A percentile compares a stretch with the other conserved stretches of the same genome.
These are phyloP conservation scores for Mariannaea elegans DNA, from an alignment of 2,329 filamentous ascomycete genomes.

Conservation along the genomic window DNA sequence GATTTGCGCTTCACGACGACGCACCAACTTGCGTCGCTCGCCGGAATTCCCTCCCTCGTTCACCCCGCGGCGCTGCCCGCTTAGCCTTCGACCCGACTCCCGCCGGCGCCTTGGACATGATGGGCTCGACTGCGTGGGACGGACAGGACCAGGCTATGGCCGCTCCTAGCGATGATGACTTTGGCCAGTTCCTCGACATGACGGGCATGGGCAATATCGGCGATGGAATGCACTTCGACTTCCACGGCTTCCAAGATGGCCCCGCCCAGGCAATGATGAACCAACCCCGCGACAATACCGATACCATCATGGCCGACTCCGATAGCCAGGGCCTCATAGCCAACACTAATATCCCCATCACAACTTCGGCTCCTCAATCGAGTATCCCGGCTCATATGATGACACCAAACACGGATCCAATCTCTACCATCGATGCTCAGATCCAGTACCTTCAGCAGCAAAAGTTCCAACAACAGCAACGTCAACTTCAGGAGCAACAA, in stretches of 20 bases:
- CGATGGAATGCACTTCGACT: constrained; percentile 68
- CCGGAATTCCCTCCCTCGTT: constrained; percentile 24
- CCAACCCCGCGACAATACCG: constrained; percentile 42
- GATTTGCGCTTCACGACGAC: constrained; percentile 9
- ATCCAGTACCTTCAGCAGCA: constrained; percentile 73
- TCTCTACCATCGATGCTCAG: constrained; percentile 70
- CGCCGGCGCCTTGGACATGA: constrained; percentile 49
- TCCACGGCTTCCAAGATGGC: constrained; percentile 61
- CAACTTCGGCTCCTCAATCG: constrained; percentile 54
- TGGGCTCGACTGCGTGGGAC: constrained; percentile 65
- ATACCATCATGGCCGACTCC: constrained; percentile 48
- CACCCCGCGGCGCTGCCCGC: constrained; percentile 18
- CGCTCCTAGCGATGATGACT: constrained; percentile 64
- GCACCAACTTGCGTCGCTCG: constrained; percentile 19
- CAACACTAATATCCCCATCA: constrained; percentile 54
- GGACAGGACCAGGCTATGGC: constrained; percentile 65
- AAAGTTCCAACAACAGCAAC: constrained; percentile 68
- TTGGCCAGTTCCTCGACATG: constrained; percentile 72
- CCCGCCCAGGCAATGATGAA: constrained; percentile 45
- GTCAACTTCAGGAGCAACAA: constrained; percentile 66
- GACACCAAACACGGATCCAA: constrained; percentile 58
- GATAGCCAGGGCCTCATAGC: constrained; percentile 44
- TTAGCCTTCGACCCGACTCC: constrained; percentile 19
- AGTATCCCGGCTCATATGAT: constrained; percentile 58
- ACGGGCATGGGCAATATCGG: constrained; percentile 61